Percentiles rank a stretch among this genome's conserved stretches.
phyloP scores from a whole-genome alignment of 2,329 filamentous ascomycete genomes.

The Juglanconis oblonga region DNA sequence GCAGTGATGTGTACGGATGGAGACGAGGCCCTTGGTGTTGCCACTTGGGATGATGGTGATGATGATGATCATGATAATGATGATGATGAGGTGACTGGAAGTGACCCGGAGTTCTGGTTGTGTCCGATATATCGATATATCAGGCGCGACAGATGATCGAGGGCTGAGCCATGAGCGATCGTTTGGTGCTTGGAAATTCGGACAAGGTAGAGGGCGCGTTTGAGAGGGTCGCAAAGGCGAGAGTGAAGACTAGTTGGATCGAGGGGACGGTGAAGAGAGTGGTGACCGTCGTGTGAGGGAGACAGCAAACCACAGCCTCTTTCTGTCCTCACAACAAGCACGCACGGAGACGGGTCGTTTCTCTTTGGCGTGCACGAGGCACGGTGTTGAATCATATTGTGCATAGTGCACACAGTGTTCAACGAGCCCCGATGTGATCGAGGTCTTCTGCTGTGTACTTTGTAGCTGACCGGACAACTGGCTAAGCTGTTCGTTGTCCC shows the following conservation, averaged over 20 bases:
- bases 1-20: not conserved
- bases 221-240: not conserved
- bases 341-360: no score
- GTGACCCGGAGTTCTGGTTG: not conserved
- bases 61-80: not conserved
- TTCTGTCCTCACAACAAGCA: no score
- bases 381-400: no score
- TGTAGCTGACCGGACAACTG: not conserved
- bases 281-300: not conserved
- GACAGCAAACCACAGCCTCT: no score
- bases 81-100: not conserved
- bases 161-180: not conserved
- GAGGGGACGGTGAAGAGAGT: not conserved
- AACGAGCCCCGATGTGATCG: no score
- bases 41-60: not conserved
- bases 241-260: not conserved
- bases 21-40: not conserved
- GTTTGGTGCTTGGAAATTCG: not conserved
- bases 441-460: no score
- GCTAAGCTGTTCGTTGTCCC: not conserved
- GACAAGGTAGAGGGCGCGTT: not conserved
- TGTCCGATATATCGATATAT: not conserved
- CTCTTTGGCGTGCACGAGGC: no score
- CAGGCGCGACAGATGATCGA: not conserved
- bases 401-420: no score